Base-by-base conservation (phyloP, 768 basidiomycete species). In the Galerina sulciceps region DNA sequence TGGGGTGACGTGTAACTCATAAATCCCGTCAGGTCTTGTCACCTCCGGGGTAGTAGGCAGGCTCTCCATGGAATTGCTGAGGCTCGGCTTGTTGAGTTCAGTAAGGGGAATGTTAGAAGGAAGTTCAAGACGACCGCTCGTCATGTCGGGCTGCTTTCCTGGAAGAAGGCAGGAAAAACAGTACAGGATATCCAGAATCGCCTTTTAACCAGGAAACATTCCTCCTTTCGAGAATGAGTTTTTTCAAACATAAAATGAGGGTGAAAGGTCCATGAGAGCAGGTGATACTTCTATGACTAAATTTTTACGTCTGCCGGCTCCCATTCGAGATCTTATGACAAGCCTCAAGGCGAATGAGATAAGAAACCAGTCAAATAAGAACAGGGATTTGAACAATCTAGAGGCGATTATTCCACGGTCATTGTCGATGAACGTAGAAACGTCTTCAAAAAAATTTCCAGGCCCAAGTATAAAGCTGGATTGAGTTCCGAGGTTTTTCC, bases 1-100 rank as follows among this genome's bases (percentile, higher is more conserved):
- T 23, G 61, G 59, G n/a, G 53, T 9, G 36, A 53, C 31, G 10
- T 53, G 54, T 6, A 59, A 50, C n/a, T 60, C 59, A 47, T 53
- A 63, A 23, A 18, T 40, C 5, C 26, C 31, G 46, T 26, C 34
- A 2, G 49, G 49, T 10, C 11, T 38, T 50, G 42, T 38, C 20
- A 15, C 8, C 20, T 17, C n/a, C 37, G 44, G 52, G 22, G 41
- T 14, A 4, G 41, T 57, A 57, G 55, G 41, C 15, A 54, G 46
- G 22, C 18, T 31, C 14, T 46, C 41, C 13, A 54, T 44, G 6
- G 34, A 36, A 23, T 47, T 36, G 17, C 20, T 10, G n/a, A n/a
- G 44, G 22, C 10, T 43, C 13, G 23, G 10, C 26, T 31, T 31
- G 26, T 31, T 31, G 6, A 55, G 20, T 8, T 46, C 45, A 37